phyloP scores from a whole-genome alignment of 1,284 basidiomycete genomes.

The Ceratobasidium sp. region DNA sequence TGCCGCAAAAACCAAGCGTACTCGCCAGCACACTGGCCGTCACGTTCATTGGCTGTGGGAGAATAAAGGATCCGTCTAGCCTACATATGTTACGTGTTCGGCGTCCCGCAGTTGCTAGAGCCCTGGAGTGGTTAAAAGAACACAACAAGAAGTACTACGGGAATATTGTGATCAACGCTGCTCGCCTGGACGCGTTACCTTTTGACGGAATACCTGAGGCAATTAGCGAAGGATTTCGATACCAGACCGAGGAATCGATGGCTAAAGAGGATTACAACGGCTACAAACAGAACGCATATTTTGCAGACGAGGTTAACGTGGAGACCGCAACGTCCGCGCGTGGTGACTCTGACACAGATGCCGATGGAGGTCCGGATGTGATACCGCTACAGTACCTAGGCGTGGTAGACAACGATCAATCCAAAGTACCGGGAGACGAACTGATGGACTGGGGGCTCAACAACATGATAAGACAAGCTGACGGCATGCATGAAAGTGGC shows the following conservation, averaged over 20 bases:
- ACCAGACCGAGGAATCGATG: conserved; percentile 5
- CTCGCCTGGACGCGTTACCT: conserved; percentile 19
- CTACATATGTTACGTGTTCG: conserved; percentile 54
- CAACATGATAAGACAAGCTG: neutral
- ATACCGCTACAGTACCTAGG: conserved; percentile 21
- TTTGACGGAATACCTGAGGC: conserved; percentile 45
- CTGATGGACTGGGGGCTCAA: conserved; percentile 25
- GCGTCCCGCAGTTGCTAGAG: conserved; percentile 51
- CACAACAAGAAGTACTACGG: conserved; percentile 43
- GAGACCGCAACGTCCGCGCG: neutral
- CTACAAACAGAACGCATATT: conserved; percentile 7
- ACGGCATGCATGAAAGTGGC: conserved; percentile 4
- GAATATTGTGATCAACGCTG: neutral
- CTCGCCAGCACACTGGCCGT: conserved; percentile 58
- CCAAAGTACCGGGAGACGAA: neutral
- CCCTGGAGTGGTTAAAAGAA: conserved; percentile 48
- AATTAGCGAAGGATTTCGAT: conserved; percentile 8
- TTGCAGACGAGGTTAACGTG: neutral
- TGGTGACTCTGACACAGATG: neutral
- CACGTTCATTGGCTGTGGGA: conserved; percentile 57
- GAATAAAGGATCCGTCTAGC: conserved; percentile 54
- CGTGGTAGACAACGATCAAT: conserved; percentile 14
- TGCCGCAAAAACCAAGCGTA: conserved; percentile 56
- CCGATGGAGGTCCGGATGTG: neutral
- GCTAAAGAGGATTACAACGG: conserved; percentile 27